Conservation (phyloP, 1,139 yeast genomes). For the Kodamaea anthophila region DNA sequence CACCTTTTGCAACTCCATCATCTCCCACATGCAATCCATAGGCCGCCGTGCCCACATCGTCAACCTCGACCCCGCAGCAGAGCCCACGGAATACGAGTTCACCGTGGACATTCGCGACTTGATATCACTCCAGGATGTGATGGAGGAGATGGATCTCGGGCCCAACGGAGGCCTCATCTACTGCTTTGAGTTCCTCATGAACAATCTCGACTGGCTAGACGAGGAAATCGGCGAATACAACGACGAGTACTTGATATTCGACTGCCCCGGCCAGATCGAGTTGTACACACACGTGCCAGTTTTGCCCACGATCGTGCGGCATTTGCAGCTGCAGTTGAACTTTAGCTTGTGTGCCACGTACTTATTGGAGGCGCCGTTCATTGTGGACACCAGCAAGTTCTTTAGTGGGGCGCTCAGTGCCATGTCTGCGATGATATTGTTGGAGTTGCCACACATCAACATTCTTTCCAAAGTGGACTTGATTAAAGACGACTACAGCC, state of each 20-base stretch:
- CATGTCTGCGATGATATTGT: conserved; percentile 94
- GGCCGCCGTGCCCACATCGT: conserved; percentile 95
- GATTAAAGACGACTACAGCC: conserved; percentile 67
- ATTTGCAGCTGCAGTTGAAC: conserved; percentile 69
- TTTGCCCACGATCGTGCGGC: conserved; percentile 80
- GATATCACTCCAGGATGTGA: conserved; percentile 89
- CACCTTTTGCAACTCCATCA: conserved; percentile 84
- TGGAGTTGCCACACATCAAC: conserved; percentile 92
- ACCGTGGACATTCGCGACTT: conserved; percentile 89
- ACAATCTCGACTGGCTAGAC: conserved; percentile 93
- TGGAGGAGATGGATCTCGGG: conserved; percentile 90
- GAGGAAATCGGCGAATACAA: conserved; percentile 91
- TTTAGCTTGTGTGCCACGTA: conserved; percentile 91
- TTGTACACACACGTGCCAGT: conserved; percentile 93
- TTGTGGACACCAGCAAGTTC: conserved; percentile 82
- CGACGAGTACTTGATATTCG: conserved; percentile 90
- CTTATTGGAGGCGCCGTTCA: conserved; percentile 88
- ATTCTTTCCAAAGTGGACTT: conserved; percentile 81
- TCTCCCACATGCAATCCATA: conserved; percentile 79
- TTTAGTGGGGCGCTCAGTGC: conserved; percentile 95
- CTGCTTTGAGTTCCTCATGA: conserved; percentile 83
- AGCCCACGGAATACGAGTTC: conserved; percentile 84
- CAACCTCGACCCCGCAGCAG: conserved; percentile 96
- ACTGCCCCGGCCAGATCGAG: conserved; percentile 98
- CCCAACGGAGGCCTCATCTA: conserved; percentile 94